A percentile compares a stretch with the other conserved stretches of the same genome.
phyloP scores from a whole-genome alignment of 2,329 filamentous ascomycete species.

The Colletotrichum caudatum region DNA sequence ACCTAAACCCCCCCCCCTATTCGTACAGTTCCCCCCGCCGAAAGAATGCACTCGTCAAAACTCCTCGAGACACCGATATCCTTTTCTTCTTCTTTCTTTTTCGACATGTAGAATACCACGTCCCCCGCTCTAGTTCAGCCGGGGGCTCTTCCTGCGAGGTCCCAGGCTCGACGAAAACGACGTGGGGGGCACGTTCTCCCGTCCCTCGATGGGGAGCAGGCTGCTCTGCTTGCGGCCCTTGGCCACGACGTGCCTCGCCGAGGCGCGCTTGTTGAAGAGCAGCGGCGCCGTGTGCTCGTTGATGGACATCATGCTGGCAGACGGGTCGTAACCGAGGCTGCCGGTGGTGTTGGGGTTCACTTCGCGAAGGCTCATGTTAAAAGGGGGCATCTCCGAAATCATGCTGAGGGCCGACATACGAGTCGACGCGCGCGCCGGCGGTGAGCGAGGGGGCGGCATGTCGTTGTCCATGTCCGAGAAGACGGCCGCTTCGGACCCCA shows the following conservation, averaged over 20 bases:
- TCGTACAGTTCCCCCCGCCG: conserved; percentile 19
- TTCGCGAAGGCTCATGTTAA: conserved; percentile 65
- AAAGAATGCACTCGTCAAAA: conserved; percentile 9
- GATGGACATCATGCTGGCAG: conserved; percentile 56
- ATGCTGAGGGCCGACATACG: conserved; percentile 40
- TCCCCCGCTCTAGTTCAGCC: conserved; percentile 53
- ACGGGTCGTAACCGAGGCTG: conserved; percentile 62
- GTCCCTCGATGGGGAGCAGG: conserved; percentile 55
- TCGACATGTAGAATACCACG: neutral
- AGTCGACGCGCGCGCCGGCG: conserved; percentile 35
- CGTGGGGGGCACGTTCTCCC: conserved; percentile 63
- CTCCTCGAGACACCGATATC: neutral
- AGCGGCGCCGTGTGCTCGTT: conserved; percentile 60
- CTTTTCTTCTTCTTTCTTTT: neutral
- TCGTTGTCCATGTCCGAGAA: conserved; percentile 56
- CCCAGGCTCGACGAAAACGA: conserved; percentile 59
- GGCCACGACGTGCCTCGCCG: conserved; percentile 49
- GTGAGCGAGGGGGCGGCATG: conserved; percentile 18
- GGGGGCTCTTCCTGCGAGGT: conserved; percentile 67
- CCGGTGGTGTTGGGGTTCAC: conserved; percentile 58
- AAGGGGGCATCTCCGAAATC: conserved; percentile 44
- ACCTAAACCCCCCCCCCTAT: neutral
- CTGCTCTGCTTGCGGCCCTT: conserved; percentile 52
- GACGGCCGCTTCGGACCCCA: conserved; percentile 46
- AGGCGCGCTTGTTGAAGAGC: conserved; percentile 58